These are phyloP conservation scores for Saitozyma podzolica DNA, from an alignment of 768 basidiomycete species.

Conservation along the genomic window DNA sequence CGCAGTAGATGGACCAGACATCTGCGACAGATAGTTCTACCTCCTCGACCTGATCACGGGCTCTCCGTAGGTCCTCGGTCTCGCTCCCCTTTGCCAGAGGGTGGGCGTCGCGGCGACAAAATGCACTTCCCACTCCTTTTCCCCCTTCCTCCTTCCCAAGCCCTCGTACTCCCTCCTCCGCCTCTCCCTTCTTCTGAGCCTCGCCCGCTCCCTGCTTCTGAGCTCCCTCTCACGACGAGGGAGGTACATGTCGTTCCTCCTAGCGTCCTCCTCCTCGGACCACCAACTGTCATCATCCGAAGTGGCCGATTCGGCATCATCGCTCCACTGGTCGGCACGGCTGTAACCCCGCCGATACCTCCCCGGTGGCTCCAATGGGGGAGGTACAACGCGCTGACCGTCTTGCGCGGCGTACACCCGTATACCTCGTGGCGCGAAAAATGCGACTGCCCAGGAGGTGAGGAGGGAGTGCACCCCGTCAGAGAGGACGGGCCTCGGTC, in stretches of 20 bases:
- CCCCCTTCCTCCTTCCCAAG: constrained; percentile 3
- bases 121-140: constrained; percentile 44
- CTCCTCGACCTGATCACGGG: constrained; percentile 16
- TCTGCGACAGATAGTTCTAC: not conserved
- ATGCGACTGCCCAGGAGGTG: constrained; percentile 42
- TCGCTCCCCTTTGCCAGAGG: constrained; percentile 39
- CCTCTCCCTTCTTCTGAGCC: constrained; percentile 27
- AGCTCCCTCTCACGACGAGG: constrained; percentile 35
- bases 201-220: constrained; percentile 24
- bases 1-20: not conserved
- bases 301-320: constrained; percentile 20
- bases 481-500: constrained; percentile 32
- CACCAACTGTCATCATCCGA: constrained; percentile 25
- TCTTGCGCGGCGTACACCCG: constrained; percentile 38
- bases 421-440: constrained; percentile 45
- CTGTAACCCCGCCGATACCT: constrained; percentile 15
- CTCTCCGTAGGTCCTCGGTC: constrained; percentile 46
- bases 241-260: constrained; percentile 36
- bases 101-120: constrained; percentile 39
- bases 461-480: constrained; percentile 41
- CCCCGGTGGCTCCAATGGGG: constrained; percentile 30
- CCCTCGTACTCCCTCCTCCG: constrained; percentile 18
- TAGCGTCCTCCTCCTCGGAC: constrained; percentile 26
- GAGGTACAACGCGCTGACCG: constrained; percentile 27
- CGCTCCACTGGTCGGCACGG: constrained; percentile 32